Conservation (phyloP, 1,284 basidiomycete genomes). For the Pholiota adiposa region DNA sequence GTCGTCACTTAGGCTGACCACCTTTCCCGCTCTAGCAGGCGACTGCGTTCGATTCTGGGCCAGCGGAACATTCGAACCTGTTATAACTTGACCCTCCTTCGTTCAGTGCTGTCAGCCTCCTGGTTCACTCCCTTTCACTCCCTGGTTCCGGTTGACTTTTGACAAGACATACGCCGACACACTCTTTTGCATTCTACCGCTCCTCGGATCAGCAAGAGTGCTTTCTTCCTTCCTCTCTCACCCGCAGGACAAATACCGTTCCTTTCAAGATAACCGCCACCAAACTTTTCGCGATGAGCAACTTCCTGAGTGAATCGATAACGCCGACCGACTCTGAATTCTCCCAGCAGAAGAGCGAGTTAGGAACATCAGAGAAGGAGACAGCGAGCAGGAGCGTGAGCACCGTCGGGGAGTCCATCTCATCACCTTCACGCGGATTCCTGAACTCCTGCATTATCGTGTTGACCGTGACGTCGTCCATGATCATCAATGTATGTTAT, state of each 20-base stretch:
- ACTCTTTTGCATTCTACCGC: background rate
- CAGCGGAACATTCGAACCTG: background rate
- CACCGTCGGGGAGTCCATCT: background rate
- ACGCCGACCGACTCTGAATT: conserved; percentile 5
- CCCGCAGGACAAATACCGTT: background rate
- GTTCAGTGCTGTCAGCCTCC: background rate
- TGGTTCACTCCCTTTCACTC: background rate
- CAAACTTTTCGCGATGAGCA: background rate
- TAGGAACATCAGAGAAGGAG: background rate
- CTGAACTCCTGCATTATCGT: conserved; percentile 48
- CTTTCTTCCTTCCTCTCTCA: background rate
- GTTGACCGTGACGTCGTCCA: conserved; percentile 51
- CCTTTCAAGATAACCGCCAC: background rate
- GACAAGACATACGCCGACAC: background rate
- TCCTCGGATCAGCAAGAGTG: background rate
- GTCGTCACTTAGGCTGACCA: background rate
- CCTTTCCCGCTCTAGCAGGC: background rate
- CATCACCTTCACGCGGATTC: conserved; percentile 20
- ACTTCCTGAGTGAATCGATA: background rate
- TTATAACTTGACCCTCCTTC: background rate
- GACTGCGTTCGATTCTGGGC: background rate
- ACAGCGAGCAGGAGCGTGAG: background rate
- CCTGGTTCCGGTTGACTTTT: background rate
- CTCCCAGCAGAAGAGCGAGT: background rate
- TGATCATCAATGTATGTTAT: conserved; percentile 57